Base-by-base conservation (phyloP, 352 stramenopile genomes). In the Globisporangium mamillatum region DNA sequence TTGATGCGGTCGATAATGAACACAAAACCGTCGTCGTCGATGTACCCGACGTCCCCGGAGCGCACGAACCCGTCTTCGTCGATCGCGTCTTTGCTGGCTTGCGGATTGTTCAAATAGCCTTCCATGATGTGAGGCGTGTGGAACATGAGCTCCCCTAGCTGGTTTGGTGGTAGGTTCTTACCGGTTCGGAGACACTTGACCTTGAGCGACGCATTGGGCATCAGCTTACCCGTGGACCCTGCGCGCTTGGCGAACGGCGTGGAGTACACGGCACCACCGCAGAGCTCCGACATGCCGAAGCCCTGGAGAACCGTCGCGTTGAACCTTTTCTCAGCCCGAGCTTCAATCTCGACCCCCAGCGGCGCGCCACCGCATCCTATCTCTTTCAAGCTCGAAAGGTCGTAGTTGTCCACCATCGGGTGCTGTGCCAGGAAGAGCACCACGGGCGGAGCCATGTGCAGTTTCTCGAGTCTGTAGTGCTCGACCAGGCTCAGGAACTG, bases 1-100 rank as follows among this genome's bases (percentile, higher is more conserved):
- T 98, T 98, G 20, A 88, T 70, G n/a, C 95, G 77, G 73, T 98
- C 95, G 0, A 92, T 89, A 32, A 98, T 95, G 66, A 88, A 97
- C 22, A 98, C 88, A 71, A 82, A 98, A 10, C 92, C 93, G 48
- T 98, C 91, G n/a, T 97, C 85, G 70, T 98, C 94, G 46, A 98
- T 93, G 58, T 92, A 90, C 8, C 84, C 92, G 27, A 98, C 73
- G 74, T 98, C 95, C 5, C 95, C 95, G 14, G 93, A 98, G 50
- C 80, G 80, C 10, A 98, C 65, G 74, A 94, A 98, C 0, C 91
- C 90, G 36, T 90, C 85, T 14, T 75, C 29, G 29, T 73, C 91
- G 50, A 98, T 71, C 52, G 81, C 93, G 55, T 89, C 79, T 22
- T 74, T 62, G 50, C 89, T 98, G 32, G 92, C 93, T 34, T 97